Evolutionary conservation across 1,284 basidiomycete genomes (phyloP), one percentile per base, ranked within the genome.

Genomic region (Cutaneotrichosporon sp.): DNA sequence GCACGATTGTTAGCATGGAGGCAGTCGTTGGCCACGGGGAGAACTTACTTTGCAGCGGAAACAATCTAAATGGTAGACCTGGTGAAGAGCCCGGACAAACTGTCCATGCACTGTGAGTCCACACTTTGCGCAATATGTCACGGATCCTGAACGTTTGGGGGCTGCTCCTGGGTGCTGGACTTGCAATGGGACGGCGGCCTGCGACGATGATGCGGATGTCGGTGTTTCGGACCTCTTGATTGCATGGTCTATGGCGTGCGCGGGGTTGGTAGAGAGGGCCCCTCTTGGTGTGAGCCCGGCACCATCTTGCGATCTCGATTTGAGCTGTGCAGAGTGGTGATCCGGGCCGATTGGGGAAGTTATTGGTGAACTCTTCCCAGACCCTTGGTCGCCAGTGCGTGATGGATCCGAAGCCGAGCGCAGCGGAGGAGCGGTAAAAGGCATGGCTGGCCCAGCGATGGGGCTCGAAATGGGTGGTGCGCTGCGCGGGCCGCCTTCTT

Each of bases 31-130:
- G 11, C 31, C 24, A 8, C 20, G 14, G 12, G 27, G 14, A 42
- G 25, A 8, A 77, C 86, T 64, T 63, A 92, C 90, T 81, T 88
- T 83, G 80, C 94, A 98, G 65, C 90, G 88, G 81, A 98, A 98
- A 78, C 94, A 98, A 63, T 91, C 88, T 27, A 97, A 76, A 74
- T 98, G 94, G 71, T 88, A 98, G 32, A 97, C 91, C 8, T 90
- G 87, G 49, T 90, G 88, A 51, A 99, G 80, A 0, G 96, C 96
- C 53, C 96, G 83, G 19, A 99, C 96, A 75, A 97, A 97, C 57
- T 94, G 92, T 12, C 93, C 93, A 31, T 70, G 68, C 24, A 76
- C 73, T 5, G 64, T 61, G n/a, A 68, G 66, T 6, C 62, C 64
- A 53, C 75, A 76, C 29, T 68, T 66, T 29, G 73, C 75, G 46